Percentiles rank a stretch among this genome's conserved stretches.
phyloP scores from a whole-genome alignment of 2,329 filamentous ascomycete genomes.

The Exophiala sp. region DNA sequence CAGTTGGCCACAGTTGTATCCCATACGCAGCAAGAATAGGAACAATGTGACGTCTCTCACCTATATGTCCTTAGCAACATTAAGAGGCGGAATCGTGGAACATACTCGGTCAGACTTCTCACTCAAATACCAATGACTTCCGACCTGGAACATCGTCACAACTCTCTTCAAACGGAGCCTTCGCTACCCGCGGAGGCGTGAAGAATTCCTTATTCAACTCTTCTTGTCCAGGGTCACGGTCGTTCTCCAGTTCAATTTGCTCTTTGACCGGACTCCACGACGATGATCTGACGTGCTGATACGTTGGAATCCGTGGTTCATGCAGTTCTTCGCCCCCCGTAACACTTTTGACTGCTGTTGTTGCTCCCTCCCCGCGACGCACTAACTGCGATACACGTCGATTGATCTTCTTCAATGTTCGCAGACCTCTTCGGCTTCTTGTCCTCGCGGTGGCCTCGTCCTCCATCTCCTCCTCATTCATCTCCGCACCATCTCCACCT shows the following conservation, averaged over 20 bases:
- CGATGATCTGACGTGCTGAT: background rate
- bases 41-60: background rate
- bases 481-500: background rate
- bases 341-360: too few species aligned
- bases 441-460: background rate
- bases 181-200: background rate
- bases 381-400: background rate
- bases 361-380: slow-evolving; percentile 1
- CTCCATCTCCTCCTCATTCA: background rate
- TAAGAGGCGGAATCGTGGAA: background rate
- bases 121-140: background rate
- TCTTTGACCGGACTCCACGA: slow-evolving; percentile 7
- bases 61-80: background rate
- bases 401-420: background rate
- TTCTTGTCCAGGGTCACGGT: slow-evolving; percentile 1
- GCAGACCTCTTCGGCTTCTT: background rate
- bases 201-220: slow-evolving; percentile 12
- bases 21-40: background rate
- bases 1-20: too few species aligned
- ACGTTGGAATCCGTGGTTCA: background rate
- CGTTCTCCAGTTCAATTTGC: slow-evolving; percentile 1
- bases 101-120: background rate
- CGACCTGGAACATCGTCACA: background rate
- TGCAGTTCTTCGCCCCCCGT: background rate
- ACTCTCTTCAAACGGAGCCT: background rate